Evolutionary conservation across 1,139 yeast genomes (phyloP), one percentile per base, ranked within the genome.

Genomic region (Saccharomyces uvarum): DNA sequence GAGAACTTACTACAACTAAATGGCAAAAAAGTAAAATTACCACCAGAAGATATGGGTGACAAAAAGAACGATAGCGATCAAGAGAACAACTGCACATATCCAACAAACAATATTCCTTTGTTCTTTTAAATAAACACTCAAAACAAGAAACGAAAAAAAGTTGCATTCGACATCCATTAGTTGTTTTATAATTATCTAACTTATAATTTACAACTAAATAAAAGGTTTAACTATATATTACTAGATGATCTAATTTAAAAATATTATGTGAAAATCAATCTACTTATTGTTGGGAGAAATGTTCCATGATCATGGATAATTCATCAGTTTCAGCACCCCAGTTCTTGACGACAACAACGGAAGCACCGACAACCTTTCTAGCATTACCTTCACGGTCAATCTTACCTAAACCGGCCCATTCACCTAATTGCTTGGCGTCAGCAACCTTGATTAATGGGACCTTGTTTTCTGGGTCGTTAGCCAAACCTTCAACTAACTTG

Each of bases 321-420:
- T 91, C 99, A 74, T 86, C 95, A 73, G 98, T 88, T 80, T 91
- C 97, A 75, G 90, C 96, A 88, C 99, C 99, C 98, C 98, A 93
- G 95, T 89, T 86, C 86, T 88, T 90, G 84, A 93, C 90, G 74
- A 93, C 99, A 75, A 93, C 98, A 80, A 96, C 93, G 73, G 98
- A 91, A 79, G 97, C 96, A 81, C 98, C 99, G 77, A 95, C 99
- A 73, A 93, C 98, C 90, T 93, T 93, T 85, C 98, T 90, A 81
- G 98, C 97, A 84, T 91, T 90, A 81, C 99, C 99, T 74, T 93
- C 99, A 83, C 97, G 90, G 95, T 93, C 99, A 74, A 93, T 86
- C 82, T 90, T 93, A 83, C 97, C 95, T 72, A 93, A 85, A 86
- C 99, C 99, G 74, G 98, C 99, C 99, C 99, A 93, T 84, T 93